Base-by-base conservation (phyloP, 805 yeast species). In the Soucietia sequanensis region DNA sequence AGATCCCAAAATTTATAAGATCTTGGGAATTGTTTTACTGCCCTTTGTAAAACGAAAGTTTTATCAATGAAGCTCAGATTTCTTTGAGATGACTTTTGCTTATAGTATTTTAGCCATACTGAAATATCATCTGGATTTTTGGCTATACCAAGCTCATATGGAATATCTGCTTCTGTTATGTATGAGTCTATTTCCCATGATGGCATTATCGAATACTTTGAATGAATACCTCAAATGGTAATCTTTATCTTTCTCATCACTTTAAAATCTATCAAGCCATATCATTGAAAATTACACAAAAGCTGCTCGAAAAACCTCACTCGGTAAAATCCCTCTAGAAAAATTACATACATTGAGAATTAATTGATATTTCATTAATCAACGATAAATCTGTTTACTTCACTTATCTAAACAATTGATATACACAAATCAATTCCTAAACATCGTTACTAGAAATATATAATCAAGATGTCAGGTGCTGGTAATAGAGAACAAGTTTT, bases 401-500 rank as follows among this genome's bases (percentile, higher is more conserved):
- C n/a, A n/a, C n/a, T n/a, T n/a, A 11, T 8, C 10, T 11, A 8
- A 21, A 9, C 23, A 21, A 6, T 27, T n/a, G 35, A 12, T 11
- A 26, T 16, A 26, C 16, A 8, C 12, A 10, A 11, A 15, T 14
- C 23, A 27, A 33, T 18, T n/a, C 21, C 13, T 11, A 4, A 17
- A 31, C 26, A 33, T 8, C 10, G 6, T 4, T 14, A 18, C 6
- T 11, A 5, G 9, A 5, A 8, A 28, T 12, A 10, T 17, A 25
- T 20, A 12, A 23, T 22, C 30, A 43, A 18, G 29, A 79, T 79
- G 84, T 78, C 83, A 20, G 82, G 83, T 23, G 77, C 81, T 22
- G 83, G 81, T 41, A 80, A 78, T 58, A 84, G 98, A 73, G 98
- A 90, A 61, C 95, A 87, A 58, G 98, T 90, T 30, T 90, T 90